Evolutionary conservation across 495 filamentous ascomycete genomes (phyloP), one percentile per base, ranked within the genome.

Genomic region (Penicillium malachiteum): DNA sequence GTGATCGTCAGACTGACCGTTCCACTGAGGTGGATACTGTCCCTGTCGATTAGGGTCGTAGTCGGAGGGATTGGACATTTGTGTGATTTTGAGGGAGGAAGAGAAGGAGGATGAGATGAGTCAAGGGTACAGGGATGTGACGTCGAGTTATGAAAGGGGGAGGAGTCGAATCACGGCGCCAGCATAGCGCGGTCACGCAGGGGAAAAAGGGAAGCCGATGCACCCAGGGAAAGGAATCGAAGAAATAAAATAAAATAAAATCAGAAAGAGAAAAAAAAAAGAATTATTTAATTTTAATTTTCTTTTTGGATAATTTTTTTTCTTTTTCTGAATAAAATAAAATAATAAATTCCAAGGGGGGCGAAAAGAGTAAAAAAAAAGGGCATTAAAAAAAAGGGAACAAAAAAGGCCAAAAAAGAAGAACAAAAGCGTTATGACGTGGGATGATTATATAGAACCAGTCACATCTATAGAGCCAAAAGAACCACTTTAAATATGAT

Each of bases 21-120:
- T 72, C 77, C 76, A 79, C 64, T 71, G 73, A 32, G 70, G 76
- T 62, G 74, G 76, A 74, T 76, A 76, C 65, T 73, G 73, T 60
- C 71, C 60, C 48, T 55, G 59, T 18, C 63, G 63, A 55, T 56
- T 65, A 34, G 51, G 51, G 54, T 62, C 59, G 43, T 60, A 64
- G 57, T 76, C 69, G 69, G 67, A 18, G 65, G 71, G 71, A 59
- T 73, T 65, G 71, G 78, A 81, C 78, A 81, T 81, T 79, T 70
- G 64, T 55, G 37, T 49, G 51, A 31, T 47, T 48, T 63, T 42
- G 49, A 33, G 54, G n/a, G 45, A 51, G 21, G 42, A 55, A 55
- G 46, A 52, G 52, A 55, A 58, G 62, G 64, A 70, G 58, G 52
- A 53, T 54, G 56, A 63, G 62, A 62, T 56, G 60, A 68, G 63